Evolutionary conservation across 805 yeast species (phyloP).

Genomic region (Cyberlindnera xylosilytica): DNA sequence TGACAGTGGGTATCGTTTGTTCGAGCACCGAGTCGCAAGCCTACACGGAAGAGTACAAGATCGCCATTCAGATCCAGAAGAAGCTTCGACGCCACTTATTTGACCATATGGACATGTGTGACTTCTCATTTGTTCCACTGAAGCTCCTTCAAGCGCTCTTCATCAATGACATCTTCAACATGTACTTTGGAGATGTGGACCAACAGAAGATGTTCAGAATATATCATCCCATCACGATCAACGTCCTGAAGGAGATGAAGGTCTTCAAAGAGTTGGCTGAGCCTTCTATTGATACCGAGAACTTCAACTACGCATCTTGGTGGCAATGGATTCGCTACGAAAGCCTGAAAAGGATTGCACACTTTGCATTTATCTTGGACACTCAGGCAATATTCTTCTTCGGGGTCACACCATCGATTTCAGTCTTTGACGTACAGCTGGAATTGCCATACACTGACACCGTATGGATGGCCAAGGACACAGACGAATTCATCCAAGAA

Average conservation of each 20-base stretch:
- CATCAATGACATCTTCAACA: slow-evolving; percentile 25
- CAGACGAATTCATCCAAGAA: slow-evolving; percentile 24
- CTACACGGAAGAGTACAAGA: slow-evolving; percentile 8
- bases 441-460: slow-evolving; percentile 45
- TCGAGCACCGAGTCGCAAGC: slow-evolving; percentile 3
- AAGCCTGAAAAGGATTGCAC: slow-evolving; percentile 39
- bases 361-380: slow-evolving; percentile 40
- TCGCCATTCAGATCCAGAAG: slow-evolving; percentile 23
- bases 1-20: slow-evolving; percentile 23
- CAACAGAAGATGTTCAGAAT: slow-evolving; percentile 20
- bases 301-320: slow-evolving; percentile 32
- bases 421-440: slow-evolving; percentile 41
- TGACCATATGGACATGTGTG: slow-evolving; percentile 15
- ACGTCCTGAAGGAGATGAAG: slow-evolving; percentile 20
- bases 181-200: slow-evolving; percentile 25
- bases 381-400: slow-evolving; percentile 37
- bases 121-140: slow-evolving; percentile 16
- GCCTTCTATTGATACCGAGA: slow-evolving; percentile 9
- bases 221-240: slow-evolving; percentile 25
- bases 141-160: slow-evolving; percentile 26
- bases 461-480: slow-evolving; percentile 38
- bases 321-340: slow-evolving; percentile 45
- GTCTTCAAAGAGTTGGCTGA: slow-evolving; percentile 14
- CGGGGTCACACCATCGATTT: slow-evolving; percentile 31
- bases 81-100: slow-evolving; percentile 15